Evolutionary conservation across 2,329 filamentous ascomycete genomes (phyloP).

Genomic region (Cylindrodendrum hubeiense): DNA sequence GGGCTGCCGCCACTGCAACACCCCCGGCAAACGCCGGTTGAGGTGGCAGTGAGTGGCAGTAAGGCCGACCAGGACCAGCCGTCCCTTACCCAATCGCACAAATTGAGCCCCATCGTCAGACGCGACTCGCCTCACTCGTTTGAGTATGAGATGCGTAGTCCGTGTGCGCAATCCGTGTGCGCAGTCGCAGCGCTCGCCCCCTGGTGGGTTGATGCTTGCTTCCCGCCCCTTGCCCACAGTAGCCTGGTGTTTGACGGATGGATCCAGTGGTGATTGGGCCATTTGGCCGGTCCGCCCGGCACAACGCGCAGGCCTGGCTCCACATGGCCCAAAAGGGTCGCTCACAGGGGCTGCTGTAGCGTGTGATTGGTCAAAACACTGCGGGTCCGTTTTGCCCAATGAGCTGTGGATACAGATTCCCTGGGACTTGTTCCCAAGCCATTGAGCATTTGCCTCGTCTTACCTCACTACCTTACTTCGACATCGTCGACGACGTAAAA

Average conservation of each 20-base stretch:
- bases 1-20: not conserved
- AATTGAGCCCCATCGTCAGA: not conserved
- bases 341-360: not conserved
- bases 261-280: slow-evolving; percentile 2
- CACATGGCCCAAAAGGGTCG: slow-evolving; percentile 1
- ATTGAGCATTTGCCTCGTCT: not conserved
- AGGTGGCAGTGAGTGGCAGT: too few relatives aligned
- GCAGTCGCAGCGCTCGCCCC: not conserved
- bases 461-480: not conserved
- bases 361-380: not conserved
- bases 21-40: too few relatives aligned
- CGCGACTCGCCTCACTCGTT: not conserved
- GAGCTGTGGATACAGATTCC: not conserved
- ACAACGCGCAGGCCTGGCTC: not conserved
- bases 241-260: not conserved
- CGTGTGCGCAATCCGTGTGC: not conserved
- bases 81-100: not conserved
- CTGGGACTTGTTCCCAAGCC: not conserved
- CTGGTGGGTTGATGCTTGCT: slow-evolving; percentile 13
- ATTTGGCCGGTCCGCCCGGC: not conserved
- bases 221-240: slow-evolving; percentile 18
- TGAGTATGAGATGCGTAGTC: not conserved
- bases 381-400: not conserved
- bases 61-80: not conserved
- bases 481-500: too few relatives aligned